Conservation (phyloP, 148 eudicot species). For the Rhododendron henanense region DNA sequence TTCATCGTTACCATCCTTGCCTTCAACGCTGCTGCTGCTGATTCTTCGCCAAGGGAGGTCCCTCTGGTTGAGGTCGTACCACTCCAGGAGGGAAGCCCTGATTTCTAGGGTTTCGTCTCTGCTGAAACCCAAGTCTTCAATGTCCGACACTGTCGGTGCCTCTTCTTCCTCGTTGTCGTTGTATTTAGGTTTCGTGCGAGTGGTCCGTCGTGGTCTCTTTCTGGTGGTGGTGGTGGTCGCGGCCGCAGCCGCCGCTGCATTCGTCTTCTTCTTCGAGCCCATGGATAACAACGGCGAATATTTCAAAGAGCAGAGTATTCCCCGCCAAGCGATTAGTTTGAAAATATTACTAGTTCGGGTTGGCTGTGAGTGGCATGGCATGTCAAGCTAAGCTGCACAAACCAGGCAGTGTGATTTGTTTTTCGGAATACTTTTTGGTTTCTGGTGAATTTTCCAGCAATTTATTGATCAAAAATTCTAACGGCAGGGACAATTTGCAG, state of each 20-base stretch:
- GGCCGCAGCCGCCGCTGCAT: not conserved
- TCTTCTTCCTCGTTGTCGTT: slow-evolving; percentile 3
- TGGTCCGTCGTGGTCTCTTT: slow-evolving; percentile 17
- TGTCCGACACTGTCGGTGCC: slow-evolving; percentile 28
- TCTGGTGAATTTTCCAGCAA: too few relatives aligned
- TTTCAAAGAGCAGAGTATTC: not conserved
- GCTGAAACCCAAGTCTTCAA: slow-evolving; percentile 61
- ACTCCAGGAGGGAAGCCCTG: slow-evolving; percentile 60
- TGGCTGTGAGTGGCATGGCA: not conserved
- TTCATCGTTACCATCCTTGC: slow-evolving; percentile 15
- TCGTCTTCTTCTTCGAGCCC: slow-evolving; percentile 1
- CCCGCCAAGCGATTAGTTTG: slow-evolving; percentile 14
- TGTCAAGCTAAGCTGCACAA: not conserved
- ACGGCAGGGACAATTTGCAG: too few relatives aligned
- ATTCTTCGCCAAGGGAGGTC: slow-evolving; percentile 87
- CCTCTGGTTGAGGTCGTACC: slow-evolving; percentile 82
- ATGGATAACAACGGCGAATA: not conserved
- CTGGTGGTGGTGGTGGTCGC: not conserved
- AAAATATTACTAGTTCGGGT: not conserved
- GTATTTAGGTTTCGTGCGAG: not conserved
- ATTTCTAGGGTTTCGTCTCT: slow-evolving; percentile 48
- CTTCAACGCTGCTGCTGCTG: slow-evolving; percentile 9
- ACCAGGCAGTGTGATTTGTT: not conserved
- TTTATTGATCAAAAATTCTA: too few relatives aligned
- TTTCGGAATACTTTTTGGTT: too few relatives aligned